Base-by-base conservation (phyloP, 2,329 filamentous ascomycete genomes). In the Zymoseptoria ardabiliae region DNA sequence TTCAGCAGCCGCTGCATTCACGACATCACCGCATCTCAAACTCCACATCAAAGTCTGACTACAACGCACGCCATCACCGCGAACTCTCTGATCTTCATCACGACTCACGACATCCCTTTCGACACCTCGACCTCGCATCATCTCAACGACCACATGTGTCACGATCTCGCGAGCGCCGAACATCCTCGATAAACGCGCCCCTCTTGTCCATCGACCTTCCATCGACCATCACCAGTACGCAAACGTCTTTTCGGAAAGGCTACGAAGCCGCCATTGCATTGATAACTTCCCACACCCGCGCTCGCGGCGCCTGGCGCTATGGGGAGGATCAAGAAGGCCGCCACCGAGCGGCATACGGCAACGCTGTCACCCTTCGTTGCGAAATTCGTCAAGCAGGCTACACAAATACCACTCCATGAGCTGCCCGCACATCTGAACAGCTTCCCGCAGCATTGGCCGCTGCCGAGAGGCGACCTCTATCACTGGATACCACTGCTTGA, bases 401-500 rank as follows among this genome's bases (percentile, higher is more conserved):
- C 85, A 66, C 82, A 82, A 59, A 80, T 83, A 65, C 84, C 91
- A 53, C 78, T 97, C 69, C 86, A 88, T 69, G 84, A 89, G 72
- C 82, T 99, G 66, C 90, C 91, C 66, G 78, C 84, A 68, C 84
- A 88, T 66, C 87, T 99, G 65, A 81, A 82, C 68, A 84, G 82
- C 58, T 97, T 97, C 72, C 91, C 93, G 60, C 86, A 87, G 65
- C 82, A 87, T 82, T 99, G 94, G 94, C 91, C 92, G 2, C 96
- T 97, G 71, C 93, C 93, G 48, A 85, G 93, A 73, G 95, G 94
- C 61, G 94, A 99, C 73, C 80, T 97, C 28, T 97, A 97, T 73
- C 93, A 99, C 79, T 99, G 95, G 95, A 97, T 99, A 66, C 87
- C 90, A 25, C 82, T 96, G 22, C 78, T 99, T 61, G 96, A 99